These are phyloP conservation scores for Solanum habrochaites DNA, from an alignment of 257 asterid species.

Conservation along the genomic window DNA sequence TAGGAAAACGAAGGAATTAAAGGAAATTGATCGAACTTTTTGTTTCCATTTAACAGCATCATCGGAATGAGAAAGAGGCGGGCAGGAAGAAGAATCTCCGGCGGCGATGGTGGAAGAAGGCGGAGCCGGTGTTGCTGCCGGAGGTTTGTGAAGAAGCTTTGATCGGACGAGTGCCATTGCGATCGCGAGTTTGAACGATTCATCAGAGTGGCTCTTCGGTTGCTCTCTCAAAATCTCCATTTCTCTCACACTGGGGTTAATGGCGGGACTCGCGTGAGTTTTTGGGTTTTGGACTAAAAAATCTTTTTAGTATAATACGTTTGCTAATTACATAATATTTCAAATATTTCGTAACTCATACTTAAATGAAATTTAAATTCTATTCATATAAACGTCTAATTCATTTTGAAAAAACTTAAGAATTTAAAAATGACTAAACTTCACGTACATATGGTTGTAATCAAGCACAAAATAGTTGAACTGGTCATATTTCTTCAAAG, in stretches of 20 bases:
- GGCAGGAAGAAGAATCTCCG: not conserved
- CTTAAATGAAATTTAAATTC: too few relatives aligned
- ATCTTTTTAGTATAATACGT: too few relatives aligned
- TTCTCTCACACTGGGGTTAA: not conserved
- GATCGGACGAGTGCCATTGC: conserved; percentile 57
- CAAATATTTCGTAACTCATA: too few relatives aligned
- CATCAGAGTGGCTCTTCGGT: conserved; percentile 13
- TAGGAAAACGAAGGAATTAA: not conserved
- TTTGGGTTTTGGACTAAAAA: not conserved
- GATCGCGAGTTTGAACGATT: conserved; percentile 52
- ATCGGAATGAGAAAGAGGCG: conserved; percentile 23
- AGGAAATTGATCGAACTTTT: not conserved
- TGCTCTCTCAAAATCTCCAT: conserved; percentile 38
- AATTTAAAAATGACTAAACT: too few relatives aligned
- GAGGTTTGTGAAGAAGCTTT: conserved; percentile 34
- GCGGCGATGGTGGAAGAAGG: not conserved
- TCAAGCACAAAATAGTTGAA: too few relatives aligned
- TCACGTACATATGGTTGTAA: too few relatives aligned
- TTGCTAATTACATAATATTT: not conserved
- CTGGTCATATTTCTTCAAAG: not conserved
- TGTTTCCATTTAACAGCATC: not conserved
- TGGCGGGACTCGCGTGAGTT: not conserved
- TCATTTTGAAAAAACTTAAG: too few relatives aligned
- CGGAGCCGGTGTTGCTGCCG: not conserved
- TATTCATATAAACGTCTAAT: too few relatives aligned